Conservation (phyloP, 495 filamentous ascomycete genomes). For the Viridothelium virens region DNA sequence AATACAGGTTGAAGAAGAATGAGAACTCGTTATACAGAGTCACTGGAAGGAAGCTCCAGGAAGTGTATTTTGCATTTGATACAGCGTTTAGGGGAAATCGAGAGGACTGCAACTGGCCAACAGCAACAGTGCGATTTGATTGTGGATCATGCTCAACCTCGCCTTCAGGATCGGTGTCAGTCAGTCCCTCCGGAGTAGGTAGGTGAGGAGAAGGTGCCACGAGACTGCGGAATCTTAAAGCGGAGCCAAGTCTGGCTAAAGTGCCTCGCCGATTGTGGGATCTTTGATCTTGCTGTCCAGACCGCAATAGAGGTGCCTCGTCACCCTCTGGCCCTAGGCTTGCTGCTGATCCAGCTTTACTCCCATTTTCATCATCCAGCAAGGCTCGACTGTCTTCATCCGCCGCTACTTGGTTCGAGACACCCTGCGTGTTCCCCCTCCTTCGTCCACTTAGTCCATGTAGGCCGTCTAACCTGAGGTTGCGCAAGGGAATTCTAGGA, state of each 20-base stretch:
- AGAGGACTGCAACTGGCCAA: slow-evolving; percentile 39
- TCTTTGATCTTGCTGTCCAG: slow-evolving; percentile 4
- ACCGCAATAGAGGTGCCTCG: slow-evolving; percentile 29
- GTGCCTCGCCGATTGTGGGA: not conserved
- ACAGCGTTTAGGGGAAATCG: slow-evolving; percentile 77
- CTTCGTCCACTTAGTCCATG: slow-evolving; percentile 16
- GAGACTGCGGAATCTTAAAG: not conserved
- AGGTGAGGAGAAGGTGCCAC: slow-evolving; percentile 23
- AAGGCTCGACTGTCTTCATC: slow-evolving; percentile 31
- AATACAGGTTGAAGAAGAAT: slow-evolving; percentile 99
- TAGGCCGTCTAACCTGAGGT: slow-evolving; percentile 29
- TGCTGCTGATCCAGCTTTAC: slow-evolving; percentile 26
- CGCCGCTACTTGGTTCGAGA: slow-evolving; percentile 21
- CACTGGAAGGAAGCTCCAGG: slow-evolving; percentile 84
- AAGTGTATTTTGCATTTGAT: slow-evolving; percentile 97
- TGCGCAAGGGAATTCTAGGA: slow-evolving; percentile 34
- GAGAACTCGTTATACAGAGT: slow-evolving; percentile 98
- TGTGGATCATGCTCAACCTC: slow-evolving; percentile 31
- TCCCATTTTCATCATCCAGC: slow-evolving; percentile 28
- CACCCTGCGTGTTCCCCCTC: slow-evolving; percentile 17
- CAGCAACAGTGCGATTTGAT: slow-evolving; percentile 30
- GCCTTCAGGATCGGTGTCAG: slow-evolving; percentile 18
- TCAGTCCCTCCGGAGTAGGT: slow-evolving; percentile 12
- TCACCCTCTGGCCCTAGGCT: slow-evolving; percentile 27
- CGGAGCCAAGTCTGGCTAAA: slow-evolving; percentile 1